Conservation (phyloP, 192 early-diverging fungal species). For the Backusella parvicylindrica region DNA sequence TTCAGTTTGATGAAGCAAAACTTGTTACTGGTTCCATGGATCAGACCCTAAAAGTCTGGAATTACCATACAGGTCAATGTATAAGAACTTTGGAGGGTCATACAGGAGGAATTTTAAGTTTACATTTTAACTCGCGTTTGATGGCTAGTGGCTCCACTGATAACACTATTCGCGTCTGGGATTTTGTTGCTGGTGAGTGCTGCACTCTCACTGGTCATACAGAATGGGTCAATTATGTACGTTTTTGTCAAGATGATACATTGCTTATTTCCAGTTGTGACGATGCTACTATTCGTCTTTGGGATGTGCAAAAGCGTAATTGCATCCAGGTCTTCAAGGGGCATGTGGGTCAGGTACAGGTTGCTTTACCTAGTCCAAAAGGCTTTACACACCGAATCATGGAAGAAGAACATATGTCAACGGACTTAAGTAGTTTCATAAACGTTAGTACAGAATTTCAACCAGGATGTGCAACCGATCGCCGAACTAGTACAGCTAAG, state of each 20-base stretch:
- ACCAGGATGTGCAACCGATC: slow-evolving; percentile 25
- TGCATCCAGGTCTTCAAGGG: slow-evolving; percentile 68
- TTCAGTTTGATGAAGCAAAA: slow-evolving; percentile 95
- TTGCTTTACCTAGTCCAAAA: slow-evolving; percentile 20
- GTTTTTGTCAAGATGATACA: slow-evolving; percentile 60
- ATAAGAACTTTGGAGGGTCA: slow-evolving; percentile 80
- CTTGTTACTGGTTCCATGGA: slow-evolving; percentile 94
- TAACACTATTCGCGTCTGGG: slow-evolving; percentile 84
- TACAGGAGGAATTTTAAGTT: slow-evolving; percentile 73
- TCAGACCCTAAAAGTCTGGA: slow-evolving; percentile 90
- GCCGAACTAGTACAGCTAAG: background rate
- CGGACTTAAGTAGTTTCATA: background rate
- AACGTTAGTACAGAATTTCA: slow-evolving; percentile 5
- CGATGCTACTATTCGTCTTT: slow-evolving; percentile 79
- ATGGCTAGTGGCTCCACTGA: slow-evolving; percentile 86
- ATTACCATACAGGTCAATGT: slow-evolving; percentile 83
- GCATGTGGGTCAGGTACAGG: slow-evolving; percentile 76
- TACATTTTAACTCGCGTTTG: slow-evolving; percentile 77
- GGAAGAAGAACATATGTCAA: slow-evolving; percentile 8
- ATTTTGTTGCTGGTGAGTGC: slow-evolving; percentile 64
- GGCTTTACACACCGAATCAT: slow-evolving; percentile 33
- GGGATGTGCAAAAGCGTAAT: slow-evolving; percentile 74
- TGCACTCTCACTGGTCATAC: slow-evolving; percentile 78
- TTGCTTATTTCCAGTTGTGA: slow-evolving; percentile 83
- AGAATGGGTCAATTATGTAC: slow-evolving; percentile 92